These are phyloP conservation scores for Gossypium stocksii DNA, from an alignment of 345 rosid genomes.

Conservation along the genomic window DNA sequence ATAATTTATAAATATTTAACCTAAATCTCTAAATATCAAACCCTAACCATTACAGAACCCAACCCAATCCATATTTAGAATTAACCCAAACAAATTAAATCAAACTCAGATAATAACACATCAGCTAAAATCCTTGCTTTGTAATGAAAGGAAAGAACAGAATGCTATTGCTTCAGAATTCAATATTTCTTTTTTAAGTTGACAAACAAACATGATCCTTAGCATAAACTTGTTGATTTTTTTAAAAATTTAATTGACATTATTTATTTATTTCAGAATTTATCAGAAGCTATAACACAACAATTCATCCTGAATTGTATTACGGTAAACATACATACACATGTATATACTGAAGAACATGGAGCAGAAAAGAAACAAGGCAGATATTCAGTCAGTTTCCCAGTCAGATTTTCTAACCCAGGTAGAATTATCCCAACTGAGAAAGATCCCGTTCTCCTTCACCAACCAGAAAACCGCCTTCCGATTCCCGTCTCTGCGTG, in stretches of 20 bases:
- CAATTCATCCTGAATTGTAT: background rate
- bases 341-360: background rate
- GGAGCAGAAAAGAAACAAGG: background rate
- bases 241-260: background rate
- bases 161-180: no score
- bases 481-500: constrained; percentile 14
- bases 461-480: constrained; percentile 21
- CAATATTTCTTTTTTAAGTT: no score
- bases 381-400: constrained; percentile 23
- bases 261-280: background rate
- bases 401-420: constrained; percentile 24
- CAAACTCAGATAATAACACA: no score
- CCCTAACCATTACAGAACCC: no score
- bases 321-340: background rate
- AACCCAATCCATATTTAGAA: no score
- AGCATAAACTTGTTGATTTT: no score
- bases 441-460: constrained; percentile 19
- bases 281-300: background rate
- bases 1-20: no score
- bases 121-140: no score
- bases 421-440: constrained; percentile 27
- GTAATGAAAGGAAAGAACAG: no score
- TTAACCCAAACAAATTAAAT: no score
- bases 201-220: no score
- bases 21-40: no score